Evolutionary conservation across 2,329 filamentous ascomycete genomes (phyloP), one percentile per base, ranked within the genome.

Genomic region (Biscogniauxia mediterranea): DNA sequence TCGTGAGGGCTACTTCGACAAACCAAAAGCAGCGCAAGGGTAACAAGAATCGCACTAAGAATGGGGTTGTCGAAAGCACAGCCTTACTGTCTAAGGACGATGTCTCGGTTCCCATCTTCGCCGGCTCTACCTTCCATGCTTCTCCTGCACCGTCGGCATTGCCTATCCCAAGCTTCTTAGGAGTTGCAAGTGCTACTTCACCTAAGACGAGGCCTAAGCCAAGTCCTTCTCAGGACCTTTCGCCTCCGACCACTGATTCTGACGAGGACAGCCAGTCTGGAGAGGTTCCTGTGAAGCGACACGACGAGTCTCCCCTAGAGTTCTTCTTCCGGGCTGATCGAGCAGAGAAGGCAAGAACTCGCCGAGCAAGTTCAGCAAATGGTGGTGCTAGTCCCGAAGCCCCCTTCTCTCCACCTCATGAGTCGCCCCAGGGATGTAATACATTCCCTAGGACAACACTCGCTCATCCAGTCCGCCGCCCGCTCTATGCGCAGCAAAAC

Each of bases 51-150:
- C 70, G 66, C 46, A 66, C 60, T 51, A 75, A 75, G 52, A 75
- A 77, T 55, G 71, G 69, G 3, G 61, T 71, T 21, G 67, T 70
- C 21, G 77, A 77, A 54, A 85, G 82, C 21, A 78, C 78, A 13
- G 76, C 78, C 11, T 78, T 81, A 56, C 78, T 77, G 28, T 73
- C 79, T 65, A 83, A 81, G 71, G 76, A 46, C 15, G 38, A 82
- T 53, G 75, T 76, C 55, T 76, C 76, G 28, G 77, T 77, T 55
- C 81, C 86, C 62, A 88, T 89, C 53, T 99, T 97, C 77, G 95
- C 95, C 49, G 95, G 94, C 15, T 90, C 94, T 38, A 96, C 93
- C 5, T 99, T 98, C 75, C 93, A 97, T 76, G 91, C 93, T 50
- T 98, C 95, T 8, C 95, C 95, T 20, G 94, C 93, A 1, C 90